Evolutionary conservation across 2,329 filamentous ascomycete species (phyloP), one percentile per base, ranked within the genome.

Genomic region (Aspergillus sp.): DNA sequence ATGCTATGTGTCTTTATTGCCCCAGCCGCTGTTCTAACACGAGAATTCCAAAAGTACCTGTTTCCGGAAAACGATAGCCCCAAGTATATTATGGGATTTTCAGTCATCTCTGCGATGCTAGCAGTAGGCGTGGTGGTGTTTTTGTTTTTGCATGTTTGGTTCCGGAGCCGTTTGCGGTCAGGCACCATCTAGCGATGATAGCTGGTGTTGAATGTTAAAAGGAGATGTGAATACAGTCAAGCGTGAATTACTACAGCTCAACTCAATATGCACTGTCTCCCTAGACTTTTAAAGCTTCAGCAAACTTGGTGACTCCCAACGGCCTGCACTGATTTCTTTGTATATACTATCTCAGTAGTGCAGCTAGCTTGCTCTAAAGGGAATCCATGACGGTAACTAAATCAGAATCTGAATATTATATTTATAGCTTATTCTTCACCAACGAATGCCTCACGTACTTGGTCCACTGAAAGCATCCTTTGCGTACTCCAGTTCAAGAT

Each of bases 61-160:
- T 80, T 78, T 57, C 77, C 76, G 0, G 56, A 59, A 0, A 50
- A 62, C 0, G 74, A 79, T 42, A 60, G 61, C 19, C 76, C 76
- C 0, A 74, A 77, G 51, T 76, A 76, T 47, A 53, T 74, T 2
- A 69, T 66, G 58, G 72, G 60, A 41, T 76, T 68, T 54, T 54
- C 64, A 11, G 62, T 64, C 6, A 66, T 66, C 26, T 60, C 59
- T 5, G 64, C 57, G 1, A 58, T 68, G 54, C 54, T 62, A 34
- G 57, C 45, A n/a, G 39, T 63, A 3, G 62, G 62, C n/a, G 51
- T 65, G 4, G 34, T 55, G n/a, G 52, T 56, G 9, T 66, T 64
- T 41, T 9, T 44, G 0, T 37, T 47, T 3, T 41, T 61, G 44
- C 58, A 65, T 39, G 30, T 60, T 30, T 50, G 58, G 44, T 51